Conservation (phyloP, 148 eudicot species). For the Pharnaceum exiguum region DNA sequence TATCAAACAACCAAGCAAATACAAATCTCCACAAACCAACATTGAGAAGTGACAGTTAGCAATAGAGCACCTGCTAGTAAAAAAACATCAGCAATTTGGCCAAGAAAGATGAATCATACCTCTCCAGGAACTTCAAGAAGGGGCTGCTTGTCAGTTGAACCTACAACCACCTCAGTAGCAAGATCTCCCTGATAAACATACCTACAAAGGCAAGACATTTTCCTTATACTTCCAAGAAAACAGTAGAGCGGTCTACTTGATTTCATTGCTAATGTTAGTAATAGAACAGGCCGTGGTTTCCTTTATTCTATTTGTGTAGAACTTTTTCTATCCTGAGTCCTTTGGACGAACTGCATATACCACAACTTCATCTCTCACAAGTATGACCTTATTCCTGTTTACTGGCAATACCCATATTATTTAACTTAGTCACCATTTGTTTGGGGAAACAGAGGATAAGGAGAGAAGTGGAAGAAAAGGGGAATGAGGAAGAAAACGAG, state of each 20-base stretch:
- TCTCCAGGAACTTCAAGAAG: constrained; percentile 96
- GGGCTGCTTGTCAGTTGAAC: constrained; percentile 76
- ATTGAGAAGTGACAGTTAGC: too few relatives aligned
- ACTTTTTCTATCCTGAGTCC: too few relatives aligned
- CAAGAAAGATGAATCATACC: constrained; percentile 35
- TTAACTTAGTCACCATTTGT: too few relatives aligned
- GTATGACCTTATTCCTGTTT: background rate
- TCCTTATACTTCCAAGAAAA: background rate
- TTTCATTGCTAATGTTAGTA: background rate
- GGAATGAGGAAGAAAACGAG: too few relatives aligned
- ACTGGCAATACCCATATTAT: background rate
- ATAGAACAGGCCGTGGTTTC: background rate
- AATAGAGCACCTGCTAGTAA: too few relatives aligned
- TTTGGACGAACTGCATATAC: too few relatives aligned
- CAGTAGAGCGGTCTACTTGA: background rate
- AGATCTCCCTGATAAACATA: constrained; percentile 56
- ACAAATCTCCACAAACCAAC: too few relatives aligned
- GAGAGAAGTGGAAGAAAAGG: background rate
- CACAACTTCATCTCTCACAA: background rate
- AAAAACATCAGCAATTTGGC: too few relatives aligned
- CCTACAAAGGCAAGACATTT: constrained; percentile 29
- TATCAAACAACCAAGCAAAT: background rate
- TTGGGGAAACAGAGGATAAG: background rate
- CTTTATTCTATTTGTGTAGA: background rate
- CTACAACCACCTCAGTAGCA: constrained; percentile 54